phyloP scores from a whole-genome alignment of 176 grass and related monocot genomes.

The Phoenix roebelenii region DNA sequence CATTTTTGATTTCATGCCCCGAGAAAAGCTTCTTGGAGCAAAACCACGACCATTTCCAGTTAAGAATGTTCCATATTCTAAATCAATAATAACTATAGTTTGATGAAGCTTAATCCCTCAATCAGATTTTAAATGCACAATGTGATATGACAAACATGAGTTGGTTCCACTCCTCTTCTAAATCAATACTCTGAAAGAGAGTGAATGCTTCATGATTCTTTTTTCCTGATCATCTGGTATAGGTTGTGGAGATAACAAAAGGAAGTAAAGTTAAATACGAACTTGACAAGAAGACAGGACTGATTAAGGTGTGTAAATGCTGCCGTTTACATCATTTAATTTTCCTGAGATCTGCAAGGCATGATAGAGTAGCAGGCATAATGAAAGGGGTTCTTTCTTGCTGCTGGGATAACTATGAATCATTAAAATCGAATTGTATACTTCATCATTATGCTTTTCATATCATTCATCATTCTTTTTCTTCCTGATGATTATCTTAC shows the following conservation, averaged over 20 bases:
- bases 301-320: not conserved
- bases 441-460: too few species aligned
- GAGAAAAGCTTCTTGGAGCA: too few species aligned
- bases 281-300: not conserved
- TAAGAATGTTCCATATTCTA: too few species aligned
- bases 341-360: not conserved
- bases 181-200: not conserved
- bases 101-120: not conserved
- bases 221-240: not conserved
- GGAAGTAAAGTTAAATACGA: not conserved
- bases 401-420: not conserved
- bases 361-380: not conserved
- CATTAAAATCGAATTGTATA: too few species aligned
- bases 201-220: not conserved
- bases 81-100: too few species aligned
- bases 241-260: slow-evolving; percentile 2
- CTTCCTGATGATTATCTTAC: not conserved
- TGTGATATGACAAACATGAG: not conserved
- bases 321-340: not conserved
- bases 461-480: not conserved
- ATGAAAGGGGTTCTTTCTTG: not conserved
- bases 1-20: not conserved
- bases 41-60: too few species aligned
- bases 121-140: not conserved
- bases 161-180: not conserved